Base-by-base conservation (phyloP, 1,284 basidiomycete species). In the Psilocybe mexicana region DNA sequence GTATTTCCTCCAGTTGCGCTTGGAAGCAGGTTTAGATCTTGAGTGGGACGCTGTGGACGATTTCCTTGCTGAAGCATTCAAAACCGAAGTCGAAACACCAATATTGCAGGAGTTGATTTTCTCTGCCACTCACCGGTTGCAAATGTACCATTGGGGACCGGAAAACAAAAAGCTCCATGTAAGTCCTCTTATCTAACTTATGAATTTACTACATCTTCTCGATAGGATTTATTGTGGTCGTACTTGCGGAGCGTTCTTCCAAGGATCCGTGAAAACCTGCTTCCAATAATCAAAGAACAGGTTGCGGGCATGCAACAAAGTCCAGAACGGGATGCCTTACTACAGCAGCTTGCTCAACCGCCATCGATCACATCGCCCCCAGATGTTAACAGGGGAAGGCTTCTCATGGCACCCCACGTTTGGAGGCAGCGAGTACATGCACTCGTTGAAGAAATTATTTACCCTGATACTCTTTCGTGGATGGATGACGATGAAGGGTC, bases 401-500 rank as follows among this genome's bases (percentile, higher is more conserved):
- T 69, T 6, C 48, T 54, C n/a, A 53, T 66, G 18, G 43, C 61
- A 23, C 61, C 65, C 5, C 61, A 61, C 49, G 40, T 61, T 4
- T 70, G 67, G 67, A 61, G 58, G 18, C 59, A 63, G 38, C 53
- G 47, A 25, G 56, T 68, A 11, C 58, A 63, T 42, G 44, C 51
- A 45, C 54, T 66, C 24, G 58, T 70, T 28, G 55, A 59, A 24
- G 60, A 65, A 23, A 65, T 70, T 26, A 60, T 70, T n/a, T 26
- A 46, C n/a, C 68, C 68, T 14, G 65, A 68, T 30, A 35, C 51
- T 2, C 26, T 68, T 24, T 47, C 60, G 8, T 70, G 68, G 68
- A 70, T 68, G 68, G 68, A 70, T 18, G 68, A 68, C 46, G 64
- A 68, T 25, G 62, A 65, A 55, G 48, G 61, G n/a, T 54, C 55